A percentile compares a stretch with the other conserved stretches of the same genome.
These are phyloP conservation scores for Ogataea wickerhamii DNA, from an alignment of 805 yeast genomes.

Conservation along the genomic window DNA sequence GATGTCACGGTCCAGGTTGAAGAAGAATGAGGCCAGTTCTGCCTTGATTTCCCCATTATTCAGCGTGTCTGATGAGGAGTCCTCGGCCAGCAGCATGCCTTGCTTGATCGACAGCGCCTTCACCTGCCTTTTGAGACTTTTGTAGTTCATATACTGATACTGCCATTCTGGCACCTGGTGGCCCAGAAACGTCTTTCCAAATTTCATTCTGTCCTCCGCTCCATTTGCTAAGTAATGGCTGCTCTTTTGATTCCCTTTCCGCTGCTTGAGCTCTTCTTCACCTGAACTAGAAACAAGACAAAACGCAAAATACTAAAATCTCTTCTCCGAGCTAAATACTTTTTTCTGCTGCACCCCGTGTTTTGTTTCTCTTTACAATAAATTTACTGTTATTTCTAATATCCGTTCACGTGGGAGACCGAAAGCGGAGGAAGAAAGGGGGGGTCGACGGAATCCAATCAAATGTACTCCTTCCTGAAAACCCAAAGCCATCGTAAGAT, in stretches of 20 bases:
- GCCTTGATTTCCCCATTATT: slow-evolving; percentile 42
- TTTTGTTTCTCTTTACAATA: neutral
- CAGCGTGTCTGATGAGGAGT: slow-evolving; percentile 32
- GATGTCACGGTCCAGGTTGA: slow-evolving; percentile 72
- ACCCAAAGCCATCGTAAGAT: too few relatives aligned
- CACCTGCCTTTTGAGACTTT: slow-evolving; percentile 75
- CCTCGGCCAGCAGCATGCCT: slow-evolving; percentile 25
- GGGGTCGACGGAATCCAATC: too few relatives aligned
- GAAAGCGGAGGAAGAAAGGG: too few relatives aligned
- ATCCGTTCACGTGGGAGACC: too few relatives aligned
- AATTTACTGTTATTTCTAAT: too few relatives aligned
- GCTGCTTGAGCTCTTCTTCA: too few relatives aligned
- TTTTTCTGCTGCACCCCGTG: slow-evolving; percentile 1
- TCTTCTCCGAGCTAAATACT: too few relatives aligned
- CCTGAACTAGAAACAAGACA: too few relatives aligned
- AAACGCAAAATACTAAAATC: too few relatives aligned
- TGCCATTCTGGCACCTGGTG: slow-evolving; percentile 97
- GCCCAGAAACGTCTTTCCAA: slow-evolving; percentile 71
- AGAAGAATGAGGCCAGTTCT: slow-evolving; percentile 64
- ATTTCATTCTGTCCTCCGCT: slow-evolving; percentile 52
- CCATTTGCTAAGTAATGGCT: neutral
- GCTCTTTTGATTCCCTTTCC: too few relatives aligned
- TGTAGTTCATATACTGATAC: slow-evolving; percentile 78
- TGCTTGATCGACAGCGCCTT: slow-evolving; percentile 54
- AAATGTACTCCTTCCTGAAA: too few relatives aligned